Evolutionary conservation across 352 stramenopile genomes (phyloP), one percentile per base, ranked within the genome.

Genomic region (Globisporangium ultimum): DNA sequence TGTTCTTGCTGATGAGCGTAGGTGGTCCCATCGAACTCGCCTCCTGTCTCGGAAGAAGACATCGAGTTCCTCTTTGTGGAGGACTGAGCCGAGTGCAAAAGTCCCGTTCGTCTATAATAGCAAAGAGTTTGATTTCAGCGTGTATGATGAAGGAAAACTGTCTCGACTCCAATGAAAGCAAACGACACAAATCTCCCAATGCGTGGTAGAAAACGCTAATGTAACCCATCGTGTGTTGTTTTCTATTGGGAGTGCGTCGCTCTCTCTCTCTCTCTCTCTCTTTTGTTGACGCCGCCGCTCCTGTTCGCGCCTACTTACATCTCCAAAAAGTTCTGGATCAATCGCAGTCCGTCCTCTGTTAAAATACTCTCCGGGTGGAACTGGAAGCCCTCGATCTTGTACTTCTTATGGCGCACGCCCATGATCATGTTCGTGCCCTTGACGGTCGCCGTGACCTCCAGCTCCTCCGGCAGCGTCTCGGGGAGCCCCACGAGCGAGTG

Each of bases 351-450:
- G 61, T 87, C 78, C 42, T 92, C 72, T 4, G 87, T 96, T 49
- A 93, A 71, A 55, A 96, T 95, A 58, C 84, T 94, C 58, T 96
- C 87, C 0, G 87, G 87, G 70, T 96, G 87, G 68, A 96, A 96
- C 67, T 96, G 87, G 61, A 92, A 89, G 55, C 85, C 87, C 63
- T 96, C 85, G 47, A 96, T 73, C 61, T 91, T 88, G 69, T 80
- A 82, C 75, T 84, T 76, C 60, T 89, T 93, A 79, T 96, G 87
- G 36, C 87, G 80, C 55, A 96, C 83, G 45, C 85, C 87, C 84
- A 95, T 94, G 70, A 96, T 96, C 80, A 96, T 95, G 60, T 87
- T 64, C 36, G 79, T 90, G 48, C 72, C 85, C 64, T 91, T 90
- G 41, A 93, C 72, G 50, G 84, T 92, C 21, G 84, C 80, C 36